Percentiles rank a stretch among this genome's conserved stretches.
Conservation (phyloP, 768 basidiomycete genomes). For the Albatrellus ellisii region DNA sequence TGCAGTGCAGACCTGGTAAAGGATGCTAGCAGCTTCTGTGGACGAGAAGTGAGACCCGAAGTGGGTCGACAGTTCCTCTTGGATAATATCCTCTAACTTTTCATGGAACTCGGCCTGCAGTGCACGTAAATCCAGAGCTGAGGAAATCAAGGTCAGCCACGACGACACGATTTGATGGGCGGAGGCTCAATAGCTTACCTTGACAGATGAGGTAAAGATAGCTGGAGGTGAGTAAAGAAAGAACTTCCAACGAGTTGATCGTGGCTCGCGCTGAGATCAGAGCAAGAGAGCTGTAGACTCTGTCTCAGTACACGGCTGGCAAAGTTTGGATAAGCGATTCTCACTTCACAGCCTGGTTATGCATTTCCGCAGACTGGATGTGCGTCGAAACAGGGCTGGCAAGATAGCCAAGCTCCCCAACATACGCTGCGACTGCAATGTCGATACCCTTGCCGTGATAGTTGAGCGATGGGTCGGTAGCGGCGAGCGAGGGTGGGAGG, state of each 20-base stretch:
- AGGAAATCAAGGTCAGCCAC: slow-evolving; percentile 2
- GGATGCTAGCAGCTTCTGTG: slow-evolving; percentile 21
- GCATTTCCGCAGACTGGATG: slow-evolving; percentile 83
- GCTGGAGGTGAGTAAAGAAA: slow-evolving; percentile 59
- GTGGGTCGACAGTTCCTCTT: slow-evolving; percentile 32
- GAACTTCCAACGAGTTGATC: slow-evolving; percentile 62
- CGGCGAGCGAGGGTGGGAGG: slow-evolving; percentile 66
- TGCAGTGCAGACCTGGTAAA: slow-evolving; percentile 25
- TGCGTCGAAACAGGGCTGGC: slow-evolving; percentile 79
- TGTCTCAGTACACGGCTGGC: slow-evolving; percentile 6
- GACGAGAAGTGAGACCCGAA: slow-evolving; percentile 30
- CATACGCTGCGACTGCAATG: slow-evolving; percentile 73
- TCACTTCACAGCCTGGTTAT: slow-evolving; percentile 85
- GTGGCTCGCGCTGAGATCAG: slow-evolving; percentile 76
- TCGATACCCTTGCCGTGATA: slow-evolving; percentile 81
- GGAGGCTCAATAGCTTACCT: slow-evolving; percentile 13
- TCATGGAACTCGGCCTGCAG: slow-evolving; percentile 52
- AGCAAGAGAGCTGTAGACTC: slow-evolving; percentile 59
- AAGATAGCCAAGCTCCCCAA: slow-evolving; percentile 68
- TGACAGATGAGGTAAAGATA: slow-evolving; percentile 74
- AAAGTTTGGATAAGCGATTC: slow-evolving; percentile 16
- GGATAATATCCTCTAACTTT: slow-evolving; percentile 32
- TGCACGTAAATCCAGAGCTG: slow-evolving; percentile 71
- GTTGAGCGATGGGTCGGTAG: slow-evolving; percentile 69
- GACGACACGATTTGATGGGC: background rate